Percentiles rank a stretch among this genome's conserved stretches.
These are phyloP conservation scores for Tolypocladium nubicola DNA, from an alignment of 2,329 filamentous ascomycete species.

Conservation along the genomic window DNA sequence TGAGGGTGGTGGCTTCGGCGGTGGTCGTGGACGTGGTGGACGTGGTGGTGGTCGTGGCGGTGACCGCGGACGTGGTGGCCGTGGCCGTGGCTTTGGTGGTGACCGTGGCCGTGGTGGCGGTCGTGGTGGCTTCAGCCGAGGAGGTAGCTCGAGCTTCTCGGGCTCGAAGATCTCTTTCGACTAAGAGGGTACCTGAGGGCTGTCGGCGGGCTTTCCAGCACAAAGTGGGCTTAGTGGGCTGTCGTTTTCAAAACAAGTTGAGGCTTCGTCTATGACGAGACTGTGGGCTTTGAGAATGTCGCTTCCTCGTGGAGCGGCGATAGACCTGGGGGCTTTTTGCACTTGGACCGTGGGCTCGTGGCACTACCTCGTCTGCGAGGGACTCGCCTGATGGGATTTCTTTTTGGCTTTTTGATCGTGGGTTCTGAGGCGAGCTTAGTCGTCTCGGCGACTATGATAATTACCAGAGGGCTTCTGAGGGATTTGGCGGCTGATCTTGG, in stretches of 20 bases:
- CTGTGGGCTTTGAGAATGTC: slow-evolving; percentile 44
- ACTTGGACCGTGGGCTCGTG: slow-evolving; percentile 28
- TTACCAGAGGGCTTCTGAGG: slow-evolving; percentile 27
- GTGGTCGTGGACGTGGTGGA: slow-evolving; percentile 34
- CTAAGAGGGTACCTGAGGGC: slow-evolving; percentile 32
- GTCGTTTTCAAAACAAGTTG: slow-evolving; percentile 38
- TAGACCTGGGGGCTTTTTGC: slow-evolving; percentile 44
- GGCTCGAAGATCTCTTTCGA: slow-evolving; percentile 72
- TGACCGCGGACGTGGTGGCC: slow-evolving; percentile 36
- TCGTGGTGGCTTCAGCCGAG: slow-evolving; percentile 39
- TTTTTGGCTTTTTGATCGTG: slow-evolving; percentile 23
- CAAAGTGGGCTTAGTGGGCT: slow-evolving; percentile 41
- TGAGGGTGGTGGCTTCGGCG: slow-evolving; percentile 42
- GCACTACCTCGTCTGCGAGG: slow-evolving; percentile 9
- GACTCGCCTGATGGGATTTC: slow-evolving; percentile 8
- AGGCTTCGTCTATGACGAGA: slow-evolving; percentile 18
- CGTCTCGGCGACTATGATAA: slow-evolving; percentile 12
- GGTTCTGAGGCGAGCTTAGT: slow-evolving; percentile 15
- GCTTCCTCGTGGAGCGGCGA: slow-evolving; percentile 33
- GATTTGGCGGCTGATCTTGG: slow-evolving; percentile 26
- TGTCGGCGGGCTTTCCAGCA: slow-evolving; percentile 28
- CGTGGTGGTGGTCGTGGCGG: slow-evolving; percentile 31
- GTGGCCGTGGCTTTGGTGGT: slow-evolving; percentile 39
- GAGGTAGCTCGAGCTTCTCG: slow-evolving; percentile 28
- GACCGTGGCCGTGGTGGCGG: slow-evolving; percentile 42